Evolutionary conservation across 2,329 filamentous ascomycete genomes (phyloP).

Genomic region (Falciphora oryzae): DNA sequence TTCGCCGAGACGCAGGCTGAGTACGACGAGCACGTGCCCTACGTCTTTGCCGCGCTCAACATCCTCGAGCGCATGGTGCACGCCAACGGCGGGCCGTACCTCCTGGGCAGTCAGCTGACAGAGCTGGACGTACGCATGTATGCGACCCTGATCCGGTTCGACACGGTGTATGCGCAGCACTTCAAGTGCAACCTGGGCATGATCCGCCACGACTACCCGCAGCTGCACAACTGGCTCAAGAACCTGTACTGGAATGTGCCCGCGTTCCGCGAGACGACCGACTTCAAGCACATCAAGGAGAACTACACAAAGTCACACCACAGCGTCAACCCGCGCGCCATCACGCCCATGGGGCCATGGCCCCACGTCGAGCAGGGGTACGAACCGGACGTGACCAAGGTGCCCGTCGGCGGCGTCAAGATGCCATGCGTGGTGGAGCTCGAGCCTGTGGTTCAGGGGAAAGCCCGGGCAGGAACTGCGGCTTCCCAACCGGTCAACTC

Average conservation of each 20-base stretch:
- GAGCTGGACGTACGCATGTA: slow-evolving; percentile 55
- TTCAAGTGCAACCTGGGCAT: slow-evolving; percentile 62
- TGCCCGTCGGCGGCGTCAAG: slow-evolving; percentile 40
- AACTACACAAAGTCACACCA: slow-evolving; percentile 54
- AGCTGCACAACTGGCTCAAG: slow-evolving; percentile 55
- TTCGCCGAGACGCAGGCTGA: slow-evolving; percentile 49
- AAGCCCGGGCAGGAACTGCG: background rate
- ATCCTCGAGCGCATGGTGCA: slow-evolving; percentile 43
- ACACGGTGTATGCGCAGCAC: slow-evolving; percentile 58
- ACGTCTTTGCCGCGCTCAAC: slow-evolving; percentile 55
- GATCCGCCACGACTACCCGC: slow-evolving; percentile 54
- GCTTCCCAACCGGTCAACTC: too few species aligned
- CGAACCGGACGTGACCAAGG: slow-evolving; percentile 40
- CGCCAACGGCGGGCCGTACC: slow-evolving; percentile 39
- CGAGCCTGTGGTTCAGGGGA: slow-evolving; percentile 15
- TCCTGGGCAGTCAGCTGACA: slow-evolving; percentile 49
- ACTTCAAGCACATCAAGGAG: slow-evolving; percentile 65
- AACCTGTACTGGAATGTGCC: slow-evolving; percentile 50
- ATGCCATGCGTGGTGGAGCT: slow-evolving; percentile 33
- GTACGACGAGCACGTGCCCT: slow-evolving; percentile 48
- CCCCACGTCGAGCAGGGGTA: slow-evolving; percentile 50
- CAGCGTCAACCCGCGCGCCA: slow-evolving; percentile 54
- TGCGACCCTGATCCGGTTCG: slow-evolving; percentile 53
- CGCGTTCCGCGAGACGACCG: slow-evolving; percentile 52
- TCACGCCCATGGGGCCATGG: slow-evolving; percentile 57